These are phyloP conservation scores for Psidium friedrichsthalianum DNA, from an alignment of 345 rosid species.

Conservation along the genomic window DNA sequence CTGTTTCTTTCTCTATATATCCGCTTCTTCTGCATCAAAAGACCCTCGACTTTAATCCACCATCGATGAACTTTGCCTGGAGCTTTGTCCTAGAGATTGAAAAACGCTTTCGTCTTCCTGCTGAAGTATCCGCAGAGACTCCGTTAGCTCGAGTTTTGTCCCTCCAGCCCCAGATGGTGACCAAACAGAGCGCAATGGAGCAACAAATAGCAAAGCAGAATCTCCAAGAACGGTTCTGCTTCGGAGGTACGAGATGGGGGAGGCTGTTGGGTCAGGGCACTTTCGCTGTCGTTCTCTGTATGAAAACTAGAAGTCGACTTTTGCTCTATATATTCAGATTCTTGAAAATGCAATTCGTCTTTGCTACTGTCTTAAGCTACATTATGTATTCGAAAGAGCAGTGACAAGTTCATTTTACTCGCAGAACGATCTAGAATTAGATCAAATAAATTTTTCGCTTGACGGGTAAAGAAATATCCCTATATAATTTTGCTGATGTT, in stretches of 20 bases:
- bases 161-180: not conserved
- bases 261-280: not conserved
- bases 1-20: not conserved
- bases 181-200: not conserved
- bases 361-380: too few relatives aligned
- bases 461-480: not conserved
- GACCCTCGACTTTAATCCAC: not conserved
- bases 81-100: not conserved
- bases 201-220: not conserved
- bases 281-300: not conserved
- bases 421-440: not conserved
- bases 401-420: not conserved
- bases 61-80: not conserved
- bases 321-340: not conserved
- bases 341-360: not conserved
- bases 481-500: not conserved
- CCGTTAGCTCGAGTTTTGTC: not conserved
- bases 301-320: too few relatives aligned
- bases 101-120: not conserved
- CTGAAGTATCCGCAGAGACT: not conserved
- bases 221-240: not conserved
- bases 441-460: not conserved
- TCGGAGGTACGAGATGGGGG: not conserved
- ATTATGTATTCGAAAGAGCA: not conserved
- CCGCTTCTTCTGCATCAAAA: not conserved